A percentile compares a stretch with the other conserved stretches of the same genome.
These are phyloP conservation scores for Acanthamoeba divionensis DNA, from an alignment of 208 protist genomes.

Conservation along the genomic window DNA sequence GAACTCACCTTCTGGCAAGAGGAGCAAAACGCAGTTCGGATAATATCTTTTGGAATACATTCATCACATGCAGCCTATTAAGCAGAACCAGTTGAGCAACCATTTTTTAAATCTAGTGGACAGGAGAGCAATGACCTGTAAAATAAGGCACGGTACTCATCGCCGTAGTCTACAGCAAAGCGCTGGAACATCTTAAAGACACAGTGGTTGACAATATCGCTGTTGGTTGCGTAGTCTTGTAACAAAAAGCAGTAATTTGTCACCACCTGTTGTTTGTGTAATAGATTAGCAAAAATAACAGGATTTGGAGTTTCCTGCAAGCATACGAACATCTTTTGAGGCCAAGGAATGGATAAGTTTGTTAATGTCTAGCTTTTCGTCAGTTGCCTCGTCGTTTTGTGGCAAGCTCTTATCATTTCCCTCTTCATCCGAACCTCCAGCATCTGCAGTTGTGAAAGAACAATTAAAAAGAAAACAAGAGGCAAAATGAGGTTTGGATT, in stretches of 20 bases:
- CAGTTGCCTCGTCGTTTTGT: neutral
- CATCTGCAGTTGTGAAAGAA: neutral
- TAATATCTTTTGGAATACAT: no score
- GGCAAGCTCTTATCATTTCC: neutral
- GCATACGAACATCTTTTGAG: no score
- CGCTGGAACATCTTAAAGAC: neutral
- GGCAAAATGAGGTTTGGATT: neutral
- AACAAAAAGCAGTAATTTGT: neutral
- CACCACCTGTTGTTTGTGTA: neutral
- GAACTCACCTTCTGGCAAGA: no score
- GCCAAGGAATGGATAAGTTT: neutral
- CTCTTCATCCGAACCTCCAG: slow-evolving; percentile 13
- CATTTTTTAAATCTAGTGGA: no score
- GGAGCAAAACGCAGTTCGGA: no score
- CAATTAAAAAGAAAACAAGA: neutral
- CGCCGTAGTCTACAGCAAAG: neutral
- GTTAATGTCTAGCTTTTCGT: neutral
- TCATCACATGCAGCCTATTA: no score
- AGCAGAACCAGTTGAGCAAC: no score
- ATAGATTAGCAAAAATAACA: neutral
- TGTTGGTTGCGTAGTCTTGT: neutral
- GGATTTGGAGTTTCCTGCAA: neutral
- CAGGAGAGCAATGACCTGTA: neutral
- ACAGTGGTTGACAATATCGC: neutral
- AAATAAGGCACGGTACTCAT: slow-evolving; percentile 8